These are phyloP conservation scores for Trichoderma sp. DNA, from an alignment of 2,329 filamentous ascomycete genomes.

Conservation along the genomic window DNA sequence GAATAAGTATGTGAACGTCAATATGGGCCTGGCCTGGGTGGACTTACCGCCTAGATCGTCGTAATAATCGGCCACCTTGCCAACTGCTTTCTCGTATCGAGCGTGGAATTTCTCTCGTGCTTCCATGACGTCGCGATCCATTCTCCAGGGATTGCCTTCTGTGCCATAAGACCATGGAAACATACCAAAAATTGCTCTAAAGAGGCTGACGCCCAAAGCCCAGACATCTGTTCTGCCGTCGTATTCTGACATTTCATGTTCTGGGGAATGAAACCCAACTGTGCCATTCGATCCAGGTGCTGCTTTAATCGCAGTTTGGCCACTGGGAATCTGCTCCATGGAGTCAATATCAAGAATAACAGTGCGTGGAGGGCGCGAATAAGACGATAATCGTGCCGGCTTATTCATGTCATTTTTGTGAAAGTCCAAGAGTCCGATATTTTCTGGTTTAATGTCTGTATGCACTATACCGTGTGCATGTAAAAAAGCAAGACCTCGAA, in stretches of 20 bases:
- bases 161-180: not conserved
- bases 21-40: too few species aligned
- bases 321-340: not conserved
- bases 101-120: not conserved
- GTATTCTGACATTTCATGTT: not conserved
- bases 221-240: not conserved
- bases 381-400: not conserved
- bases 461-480: not conserved
- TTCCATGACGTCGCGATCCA: not conserved
- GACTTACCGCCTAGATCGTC: not conserved
- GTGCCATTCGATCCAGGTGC: not conserved
- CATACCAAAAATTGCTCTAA: not conserved
- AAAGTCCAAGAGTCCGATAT: not conserved
- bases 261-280: not conserved
- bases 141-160: not conserved
- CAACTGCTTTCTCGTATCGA: not conserved
- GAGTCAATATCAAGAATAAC: not conserved
- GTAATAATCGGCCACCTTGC: not conserved
- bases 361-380: not conserved
- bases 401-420: not conserved
- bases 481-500: not conserved
- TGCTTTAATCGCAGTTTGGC: not conserved
- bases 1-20: not conserved
- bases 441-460: not conserved
- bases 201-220: not conserved